Base-by-base conservation (phyloP, 179 eudicot species). In the Silene noctiflora region DNA sequence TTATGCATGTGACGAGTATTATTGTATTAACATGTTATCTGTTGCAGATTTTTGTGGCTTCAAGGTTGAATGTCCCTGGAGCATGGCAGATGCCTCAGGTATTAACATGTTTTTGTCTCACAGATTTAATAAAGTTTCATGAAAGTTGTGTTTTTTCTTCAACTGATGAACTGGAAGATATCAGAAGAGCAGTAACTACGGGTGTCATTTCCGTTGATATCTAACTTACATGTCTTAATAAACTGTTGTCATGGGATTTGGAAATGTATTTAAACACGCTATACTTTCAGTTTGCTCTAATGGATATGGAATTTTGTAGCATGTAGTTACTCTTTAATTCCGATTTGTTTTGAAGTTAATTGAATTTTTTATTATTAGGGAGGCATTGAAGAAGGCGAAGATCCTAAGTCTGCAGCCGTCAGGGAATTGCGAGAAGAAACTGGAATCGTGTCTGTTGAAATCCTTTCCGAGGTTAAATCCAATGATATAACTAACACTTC, bases 1-100 rank as follows among this genome's bases (percentile, higher is more conserved):
- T 35, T 21, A 8, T 1, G n/a, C 29, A 22, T 75, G 14, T 27
- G 27, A 58, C 51, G 51, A 0, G 13, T 44, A 44, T 44, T 44
- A 44, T 44, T 44, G 9, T 55, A 74, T 42, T 67, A 6, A 31
- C 42, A 35, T 63, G 42, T 14, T 56, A 74, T 67, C 4, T 16
- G 55, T 46, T 83, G 81, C 91, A 92, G 97, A 88, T 92, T 44
- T 92, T 94, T 81, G 97, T 94, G 81, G 98, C 98, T 79, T 94
- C 97, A n/a, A 94, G 92, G 86, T 76, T 94, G 81, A 94, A 94
- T 76, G 98, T 92, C 72, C 98, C 96, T 17, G 98, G 97, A 83
- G 98, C 98, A 78, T 94, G 98, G 98, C 97, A 94, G 80, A 94
- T 94, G 98, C 97, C 97, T 80, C 97, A 90, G 91, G 98, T 93